Evolutionary conservation across 2,329 filamentous ascomycete species (phyloP), one percentile per base, ranked within the genome.

Genomic region (Camptophora hylomeconis): DNA sequence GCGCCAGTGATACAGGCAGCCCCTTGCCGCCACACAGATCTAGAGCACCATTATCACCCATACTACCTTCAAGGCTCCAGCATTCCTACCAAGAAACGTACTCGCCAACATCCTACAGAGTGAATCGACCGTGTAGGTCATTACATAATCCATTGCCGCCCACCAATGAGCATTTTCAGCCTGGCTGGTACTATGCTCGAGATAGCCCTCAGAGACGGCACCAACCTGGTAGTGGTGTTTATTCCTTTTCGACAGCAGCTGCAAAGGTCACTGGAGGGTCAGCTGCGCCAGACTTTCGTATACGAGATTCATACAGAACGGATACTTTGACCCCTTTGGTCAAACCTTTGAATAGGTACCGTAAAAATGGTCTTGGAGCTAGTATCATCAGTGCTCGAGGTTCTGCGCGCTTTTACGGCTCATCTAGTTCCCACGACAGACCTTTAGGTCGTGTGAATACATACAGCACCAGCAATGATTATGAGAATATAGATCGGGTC

Each of bases 231-330:
- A n/a, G n/a, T n/a, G n/a, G n/a, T 20, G 31, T 31, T 24, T 45
- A 45, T 26, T 39, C 42, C 5, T 43, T 45, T 20, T 45, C 42
- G 5, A 43, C 42, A 9, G 42, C 42, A 9, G 42, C 42, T 16
- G 39, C 34, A 7, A 43, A 41, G 35, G 31, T 34, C n/a, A 26
- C 30, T 9, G 42, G 42, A 20, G 32, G 36, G 5, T 30, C 37
- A 18, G 32, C 40, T 7, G 42, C 40, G 8, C 42, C 42, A 17
- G 42, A 41, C 25, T 43, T 35, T 17, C 35, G 36, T 19, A 45
- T 45, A 26, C 40, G 42, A 12, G 42, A 45, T 28, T 39, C 42
- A 5, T 45, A 45, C 30, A 40, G 39, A 12, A 45, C 40, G 25
- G 40, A 45, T 20, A 45, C 42, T 5, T 22, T 45, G 26, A 45